Conservation (phyloP, 2,329 filamentous ascomycete species). For the Ceratocystis ficicola region DNA sequence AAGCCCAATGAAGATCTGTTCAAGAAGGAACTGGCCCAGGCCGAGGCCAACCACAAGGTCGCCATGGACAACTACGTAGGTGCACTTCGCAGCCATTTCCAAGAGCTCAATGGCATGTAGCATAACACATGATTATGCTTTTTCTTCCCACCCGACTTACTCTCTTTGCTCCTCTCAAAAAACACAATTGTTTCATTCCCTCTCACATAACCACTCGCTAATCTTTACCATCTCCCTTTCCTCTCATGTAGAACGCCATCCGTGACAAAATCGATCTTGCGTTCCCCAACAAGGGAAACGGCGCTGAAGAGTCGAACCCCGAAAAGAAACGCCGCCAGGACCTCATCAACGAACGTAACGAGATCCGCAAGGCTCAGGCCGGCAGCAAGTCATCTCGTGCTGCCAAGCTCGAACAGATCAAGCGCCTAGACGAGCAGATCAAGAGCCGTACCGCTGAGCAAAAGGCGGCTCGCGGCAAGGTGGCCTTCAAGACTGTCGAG, state of each 20-base stretch:
- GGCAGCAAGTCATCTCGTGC: slow-evolving; percentile 72
- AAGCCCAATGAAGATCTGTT: slow-evolving; percentile 79
- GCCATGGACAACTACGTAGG: slow-evolving; percentile 50
- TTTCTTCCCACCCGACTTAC: slow-evolving; percentile 18
- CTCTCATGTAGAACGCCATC: slow-evolving; percentile 57
- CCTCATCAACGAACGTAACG: slow-evolving; percentile 66
- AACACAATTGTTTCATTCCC: too few relatives aligned
- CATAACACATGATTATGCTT: not conserved
- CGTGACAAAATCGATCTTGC: slow-evolving; percentile 80
- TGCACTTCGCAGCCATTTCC: slow-evolving; percentile 14
- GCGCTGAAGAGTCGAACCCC: slow-evolving; percentile 57
- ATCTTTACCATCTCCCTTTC: not conserved
- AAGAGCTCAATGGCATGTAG: not conserved
- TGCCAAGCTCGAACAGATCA: slow-evolving; percentile 77
- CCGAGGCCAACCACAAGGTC: slow-evolving; percentile 75
- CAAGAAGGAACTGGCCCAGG: slow-evolving; percentile 64
- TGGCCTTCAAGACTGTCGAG: slow-evolving; percentile 75
- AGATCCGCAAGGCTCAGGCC: slow-evolving; percentile 78
- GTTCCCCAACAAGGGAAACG: slow-evolving; percentile 59
- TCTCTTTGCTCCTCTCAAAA: not conserved
- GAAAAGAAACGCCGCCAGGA: slow-evolving; percentile 73
- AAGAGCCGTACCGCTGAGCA: slow-evolving; percentile 76
- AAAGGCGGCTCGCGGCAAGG: slow-evolving; percentile 68
- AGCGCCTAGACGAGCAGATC: slow-evolving; percentile 78
- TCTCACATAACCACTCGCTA: slow-evolving; percentile 17